A percentile compares a stretch with the other conserved stretches of the same genome.
phyloP scores from a whole-genome alignment of 257 asterid genomes.

The Solanum sitiens region DNA sequence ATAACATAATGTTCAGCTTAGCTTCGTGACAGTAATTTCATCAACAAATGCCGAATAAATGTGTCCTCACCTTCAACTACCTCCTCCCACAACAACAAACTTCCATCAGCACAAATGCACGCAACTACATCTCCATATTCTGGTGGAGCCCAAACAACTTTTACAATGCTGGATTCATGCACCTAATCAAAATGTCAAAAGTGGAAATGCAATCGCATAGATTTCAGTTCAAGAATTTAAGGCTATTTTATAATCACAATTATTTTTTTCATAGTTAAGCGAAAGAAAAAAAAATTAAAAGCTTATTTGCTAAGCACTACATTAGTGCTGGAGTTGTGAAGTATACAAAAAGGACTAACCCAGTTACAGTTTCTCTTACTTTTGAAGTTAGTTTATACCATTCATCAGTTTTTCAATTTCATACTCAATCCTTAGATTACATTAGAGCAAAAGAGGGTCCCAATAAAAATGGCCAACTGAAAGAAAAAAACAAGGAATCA shows the following conservation, averaged over 20 bases:
- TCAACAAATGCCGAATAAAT: neutral
- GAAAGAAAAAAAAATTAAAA: neutral
- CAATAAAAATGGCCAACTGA: neutral
- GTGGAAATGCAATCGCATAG: neutral
- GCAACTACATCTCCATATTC: constrained; percentile 79
- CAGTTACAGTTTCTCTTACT: neutral
- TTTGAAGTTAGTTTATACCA: neutral
- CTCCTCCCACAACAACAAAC: constrained; percentile 80
- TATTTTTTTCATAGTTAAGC: neutral
- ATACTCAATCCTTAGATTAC: neutral
- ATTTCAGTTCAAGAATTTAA: neutral
- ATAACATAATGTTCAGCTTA: neutral
- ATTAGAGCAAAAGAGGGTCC: neutral
- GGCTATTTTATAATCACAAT: neutral
- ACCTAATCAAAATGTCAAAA: constrained; percentile 26
- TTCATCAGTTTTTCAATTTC: neutral
- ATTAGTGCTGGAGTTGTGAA: neutral
- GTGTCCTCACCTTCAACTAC: constrained; percentile 42
- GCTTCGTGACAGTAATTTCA: neutral
- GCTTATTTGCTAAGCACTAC: neutral
- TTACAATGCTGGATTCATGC: constrained; percentile 39
- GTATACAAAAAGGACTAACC: neutral
- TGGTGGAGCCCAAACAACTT: constrained; percentile 82
- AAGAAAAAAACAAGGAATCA: neutral
- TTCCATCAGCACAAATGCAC: constrained; percentile 58